Conservation (phyloP, 306 rosid genomes). For the Dalbergia cultrata region DNA sequence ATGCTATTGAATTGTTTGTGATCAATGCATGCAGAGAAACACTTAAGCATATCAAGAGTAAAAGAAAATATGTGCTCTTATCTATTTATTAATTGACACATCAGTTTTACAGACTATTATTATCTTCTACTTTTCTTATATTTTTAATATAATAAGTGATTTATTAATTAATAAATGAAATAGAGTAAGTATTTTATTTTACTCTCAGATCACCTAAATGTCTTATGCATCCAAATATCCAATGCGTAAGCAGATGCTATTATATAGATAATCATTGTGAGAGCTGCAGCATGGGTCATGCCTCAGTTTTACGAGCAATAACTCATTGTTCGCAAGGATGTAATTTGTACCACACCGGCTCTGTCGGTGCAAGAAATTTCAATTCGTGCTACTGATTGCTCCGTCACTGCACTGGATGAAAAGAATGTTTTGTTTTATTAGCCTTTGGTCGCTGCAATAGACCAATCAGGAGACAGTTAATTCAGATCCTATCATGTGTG, state of each 20-base stretch:
- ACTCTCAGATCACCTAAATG: too few species aligned
- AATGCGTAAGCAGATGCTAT: too few species aligned
- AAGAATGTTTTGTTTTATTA: constrained; percentile 40
- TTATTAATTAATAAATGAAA: too few species aligned
- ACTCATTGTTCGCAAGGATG: not conserved
- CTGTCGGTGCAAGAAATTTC: constrained; percentile 46
- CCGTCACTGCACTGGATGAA: not conserved
- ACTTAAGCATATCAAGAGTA: too few species aligned
- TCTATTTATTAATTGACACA: too few species aligned
- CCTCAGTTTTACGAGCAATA: not conserved
- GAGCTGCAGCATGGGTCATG: not conserved
- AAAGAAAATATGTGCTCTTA: too few species aligned
- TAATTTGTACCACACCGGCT: not conserved
- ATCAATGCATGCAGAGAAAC: too few species aligned
- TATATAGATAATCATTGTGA: not conserved
- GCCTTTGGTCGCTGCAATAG: not conserved
- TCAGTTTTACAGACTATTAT: too few species aligned
- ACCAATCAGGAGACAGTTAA: not conserved
- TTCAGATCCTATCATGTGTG: constrained; percentile 1
- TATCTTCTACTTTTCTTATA: too few species aligned
- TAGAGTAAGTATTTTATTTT: too few species aligned
- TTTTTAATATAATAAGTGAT: too few species aligned
- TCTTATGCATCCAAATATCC: too few species aligned
- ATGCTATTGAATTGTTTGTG: not conserved
- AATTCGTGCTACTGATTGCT: not conserved